A percentile compares a stretch with the other conserved stretches of the same genome.
phyloP scores from a whole-genome alignment of 2,329 filamentous ascomycete species.

The Pestalotiopsis sp. region DNA sequence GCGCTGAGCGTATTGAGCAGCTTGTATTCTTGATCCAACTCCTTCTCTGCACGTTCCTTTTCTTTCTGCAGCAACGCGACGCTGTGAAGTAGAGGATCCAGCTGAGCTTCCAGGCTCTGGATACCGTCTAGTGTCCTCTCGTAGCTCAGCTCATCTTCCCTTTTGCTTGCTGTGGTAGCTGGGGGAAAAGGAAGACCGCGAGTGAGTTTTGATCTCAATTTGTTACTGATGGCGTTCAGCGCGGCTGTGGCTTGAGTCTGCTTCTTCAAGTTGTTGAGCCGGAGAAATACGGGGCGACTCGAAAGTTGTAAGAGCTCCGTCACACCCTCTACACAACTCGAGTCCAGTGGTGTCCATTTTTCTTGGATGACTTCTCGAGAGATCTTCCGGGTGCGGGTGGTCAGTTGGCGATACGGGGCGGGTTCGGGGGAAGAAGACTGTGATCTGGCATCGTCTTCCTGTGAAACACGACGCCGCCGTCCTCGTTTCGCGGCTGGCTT shows the following conservation, averaged over 20 bases:
- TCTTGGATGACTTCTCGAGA: constrained; percentile 67
- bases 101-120: constrained; percentile 55
- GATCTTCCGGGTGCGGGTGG: constrained; percentile 53
- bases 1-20: constrained; percentile 52
- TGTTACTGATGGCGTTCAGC: constrained; percentile 56
- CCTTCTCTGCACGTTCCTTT: constrained; percentile 56
- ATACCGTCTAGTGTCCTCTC: constrained; percentile 66
- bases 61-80: constrained; percentile 63
- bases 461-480: neutral
- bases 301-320: constrained; percentile 58
- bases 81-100: constrained; percentile 65
- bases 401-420: constrained; percentile 51
- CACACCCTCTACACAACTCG: constrained; percentile 57
- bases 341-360: constrained; percentile 66
- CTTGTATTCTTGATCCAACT: constrained; percentile 59
- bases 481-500: neutral
- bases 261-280: constrained; percentile 50
- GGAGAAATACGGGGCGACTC: constrained; percentile 63
- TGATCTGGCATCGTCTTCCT: constrained; percentile 19
- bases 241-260: constrained; percentile 57
- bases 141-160: constrained; percentile 65
- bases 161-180: constrained; percentile 41
- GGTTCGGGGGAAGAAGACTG: constrained; percentile 27
- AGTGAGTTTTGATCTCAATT: constrained; percentile 59
- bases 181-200: constrained; percentile 70